phyloP scores from a whole-genome alignment of 2,329 filamentous ascomycete genomes.

The Fusarium decemcellulare region DNA sequence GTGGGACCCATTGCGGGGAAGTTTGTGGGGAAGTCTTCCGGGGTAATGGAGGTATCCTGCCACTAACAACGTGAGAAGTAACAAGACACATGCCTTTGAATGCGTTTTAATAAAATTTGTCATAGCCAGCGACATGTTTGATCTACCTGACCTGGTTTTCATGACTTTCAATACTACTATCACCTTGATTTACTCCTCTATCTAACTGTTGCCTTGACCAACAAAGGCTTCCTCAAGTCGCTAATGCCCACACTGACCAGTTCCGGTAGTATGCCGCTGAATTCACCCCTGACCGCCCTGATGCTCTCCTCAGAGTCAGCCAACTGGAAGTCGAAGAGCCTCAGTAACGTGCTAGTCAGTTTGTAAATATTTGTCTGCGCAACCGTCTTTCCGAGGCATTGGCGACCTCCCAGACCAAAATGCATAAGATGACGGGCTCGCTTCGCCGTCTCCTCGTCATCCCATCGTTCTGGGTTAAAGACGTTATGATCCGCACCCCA shows the following conservation, averaged over 20 bases:
- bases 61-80: too few species aligned
- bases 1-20: too few species aligned
- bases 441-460: constrained; percentile 6
- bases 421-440: constrained; percentile 25
- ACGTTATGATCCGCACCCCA: constrained; percentile 29
- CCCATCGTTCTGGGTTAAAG: constrained; percentile 25
- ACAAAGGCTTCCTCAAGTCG: constrained; percentile 12
- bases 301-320: constrained; percentile 17
- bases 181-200: too few species aligned
- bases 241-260: constrained; percentile 24
- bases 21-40: too few species aligned
- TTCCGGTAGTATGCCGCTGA: constrained; percentile 12
- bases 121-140: too few species aligned
- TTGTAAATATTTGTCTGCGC: constrained; percentile 34
- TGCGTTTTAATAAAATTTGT: too few species aligned
- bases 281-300: constrained; percentile 7
- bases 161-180: too few species aligned
- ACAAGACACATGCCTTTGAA: too few species aligned
- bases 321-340: constrained; percentile 21
- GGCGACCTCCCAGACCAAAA: constrained; percentile 32
- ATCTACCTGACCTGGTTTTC: too few species aligned
- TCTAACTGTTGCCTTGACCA: constrained; percentile 58
- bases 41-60: too few species aligned
- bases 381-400: constrained; percentile 31
- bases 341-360: constrained; percentile 18